phyloP scores from a whole-genome alignment of 768 basidiomycete species.

The Mycena amicta region DNA sequence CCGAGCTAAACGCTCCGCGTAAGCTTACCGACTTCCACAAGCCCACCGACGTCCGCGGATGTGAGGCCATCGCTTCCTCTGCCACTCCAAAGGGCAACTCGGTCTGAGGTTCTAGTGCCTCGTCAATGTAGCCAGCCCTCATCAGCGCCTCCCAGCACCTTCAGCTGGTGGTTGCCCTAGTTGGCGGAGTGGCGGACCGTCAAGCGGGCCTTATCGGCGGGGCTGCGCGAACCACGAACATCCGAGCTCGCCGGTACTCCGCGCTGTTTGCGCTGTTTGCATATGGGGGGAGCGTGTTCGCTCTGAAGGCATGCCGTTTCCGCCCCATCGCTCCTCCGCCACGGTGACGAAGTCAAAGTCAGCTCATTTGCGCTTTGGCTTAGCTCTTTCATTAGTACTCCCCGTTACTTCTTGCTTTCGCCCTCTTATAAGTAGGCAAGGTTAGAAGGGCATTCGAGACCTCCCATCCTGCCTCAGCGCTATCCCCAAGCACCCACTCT shows the following conservation, averaged over 20 bases:
- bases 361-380: background rate
- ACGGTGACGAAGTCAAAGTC: conserved; percentile 1
- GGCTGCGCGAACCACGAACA: background rate
- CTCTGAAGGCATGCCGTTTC: background rate
- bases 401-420: background rate
- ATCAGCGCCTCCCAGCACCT: background rate
- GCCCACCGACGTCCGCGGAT: background rate
- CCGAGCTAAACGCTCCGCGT: background rate
- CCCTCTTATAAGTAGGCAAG: background rate
- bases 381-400: conserved; percentile 1
- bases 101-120: background rate
- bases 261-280: background rate
- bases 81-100: too few relatives aligned
- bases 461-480: background rate
- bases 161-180: background rate
- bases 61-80: background rate
- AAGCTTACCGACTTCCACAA: background rate
- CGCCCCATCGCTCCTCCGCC: too few relatives aligned
- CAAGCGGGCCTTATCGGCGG: background rate
- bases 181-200: background rate
- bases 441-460: background rate
- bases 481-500: too few relatives aligned
- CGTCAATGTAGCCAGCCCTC: too few relatives aligned
- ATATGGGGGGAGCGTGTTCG: background rate
- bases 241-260: background rate